Conservation (phyloP, 169 alveolate species). For the Cryptosporidium sp. region DNA sequence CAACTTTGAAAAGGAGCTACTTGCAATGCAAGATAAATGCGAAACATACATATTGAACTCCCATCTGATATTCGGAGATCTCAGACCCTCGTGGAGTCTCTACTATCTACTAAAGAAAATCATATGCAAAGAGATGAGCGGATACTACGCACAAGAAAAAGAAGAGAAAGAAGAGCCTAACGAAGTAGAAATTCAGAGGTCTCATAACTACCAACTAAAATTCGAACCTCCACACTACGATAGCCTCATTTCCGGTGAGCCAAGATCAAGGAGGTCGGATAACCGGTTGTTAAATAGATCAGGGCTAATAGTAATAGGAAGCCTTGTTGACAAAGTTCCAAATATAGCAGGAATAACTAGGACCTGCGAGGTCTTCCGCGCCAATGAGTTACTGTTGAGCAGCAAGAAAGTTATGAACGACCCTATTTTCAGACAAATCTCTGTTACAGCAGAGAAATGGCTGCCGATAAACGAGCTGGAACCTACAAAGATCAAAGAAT, state of each 20-base stretch:
- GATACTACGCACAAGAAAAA: conserved; percentile 17
- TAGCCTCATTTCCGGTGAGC: conserved; percentile 27
- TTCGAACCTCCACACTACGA: conserved; percentile 75
- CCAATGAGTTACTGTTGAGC: conserved; percentile 79
- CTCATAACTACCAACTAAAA: conserved; percentile 75
- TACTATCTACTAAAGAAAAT: conserved; percentile 36
- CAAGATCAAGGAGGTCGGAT: conserved; percentile 24
- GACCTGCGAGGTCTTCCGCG: conserved; percentile 91
- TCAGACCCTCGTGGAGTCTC: conserved; percentile 72
- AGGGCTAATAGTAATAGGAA: conserved; percentile 89
- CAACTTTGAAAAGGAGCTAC: not conserved
- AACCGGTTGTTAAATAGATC: conserved; percentile 74
- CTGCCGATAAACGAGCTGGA: conserved; percentile 86
- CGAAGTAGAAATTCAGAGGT: conserved; percentile 6
- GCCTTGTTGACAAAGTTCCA: conserved; percentile 90
- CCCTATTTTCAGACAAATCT: conserved; percentile 84
- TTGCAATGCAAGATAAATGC: conserved; percentile 40
- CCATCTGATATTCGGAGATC: conserved; percentile 26
- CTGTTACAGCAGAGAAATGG: conserved; percentile 93
- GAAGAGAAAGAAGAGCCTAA: not conserved
- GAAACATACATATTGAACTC: conserved; percentile 20
- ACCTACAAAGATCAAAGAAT: conserved; percentile 78
- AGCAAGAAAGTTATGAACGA: conserved; percentile 80
- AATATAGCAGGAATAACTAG: conserved; percentile 92
- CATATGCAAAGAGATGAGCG: conserved; percentile 37